Conservation (phyloP, 2,329 filamentous ascomycete species). For the Diplodia seriata region DNA sequence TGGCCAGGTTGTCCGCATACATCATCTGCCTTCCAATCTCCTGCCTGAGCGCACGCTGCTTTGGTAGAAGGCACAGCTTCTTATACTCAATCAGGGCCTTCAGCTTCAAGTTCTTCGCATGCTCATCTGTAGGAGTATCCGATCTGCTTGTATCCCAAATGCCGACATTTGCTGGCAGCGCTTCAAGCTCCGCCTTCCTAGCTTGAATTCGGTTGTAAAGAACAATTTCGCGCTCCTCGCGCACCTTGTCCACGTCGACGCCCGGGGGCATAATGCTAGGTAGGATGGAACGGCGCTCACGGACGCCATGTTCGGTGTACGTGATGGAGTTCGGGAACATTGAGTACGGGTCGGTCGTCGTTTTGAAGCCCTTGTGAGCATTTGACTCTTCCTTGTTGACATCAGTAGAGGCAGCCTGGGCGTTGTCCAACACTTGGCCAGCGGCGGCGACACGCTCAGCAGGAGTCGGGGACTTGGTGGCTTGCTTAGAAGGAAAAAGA, state of each 20-base stretch:
- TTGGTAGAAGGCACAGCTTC: slow-evolving; percentile 83
- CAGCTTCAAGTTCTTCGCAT: slow-evolving; percentile 73
- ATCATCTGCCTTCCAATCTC: slow-evolving; percentile 91
- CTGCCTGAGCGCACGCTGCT: slow-evolving; percentile 84
- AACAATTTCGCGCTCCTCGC: slow-evolving; percentile 85
- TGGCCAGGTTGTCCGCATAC: slow-evolving; percentile 92
- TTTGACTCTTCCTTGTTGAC: slow-evolving; percentile 46
- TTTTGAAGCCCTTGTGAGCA: slow-evolving; percentile 64
- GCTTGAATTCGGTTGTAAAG: slow-evolving; percentile 90
- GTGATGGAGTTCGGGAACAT: slow-evolving; percentile 67
- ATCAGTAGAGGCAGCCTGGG: slow-evolving; percentile 50
- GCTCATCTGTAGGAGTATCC: slow-evolving; percentile 74
- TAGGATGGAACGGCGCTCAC: slow-evolving; percentile 78
- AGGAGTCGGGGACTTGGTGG: slow-evolving; percentile 56
- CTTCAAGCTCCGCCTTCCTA: slow-evolving; percentile 82
- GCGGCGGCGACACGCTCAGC: slow-evolving; percentile 52
- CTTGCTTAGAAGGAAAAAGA: slow-evolving; percentile 75
- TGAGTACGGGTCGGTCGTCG: slow-evolving; percentile 57
- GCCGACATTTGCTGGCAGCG: slow-evolving; percentile 82
- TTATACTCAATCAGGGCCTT: slow-evolving; percentile 96
- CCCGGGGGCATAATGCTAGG: slow-evolving; percentile 89
- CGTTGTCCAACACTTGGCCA: slow-evolving; percentile 60
- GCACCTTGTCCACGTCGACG: slow-evolving; percentile 83
- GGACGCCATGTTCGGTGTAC: slow-evolving; percentile 78
- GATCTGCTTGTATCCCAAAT: slow-evolving; percentile 80